These are phyloP conservation scores for Phytophthora citrophthora DNA, from an alignment of 352 stramenopile genomes.

Conservation along the genomic window DNA sequence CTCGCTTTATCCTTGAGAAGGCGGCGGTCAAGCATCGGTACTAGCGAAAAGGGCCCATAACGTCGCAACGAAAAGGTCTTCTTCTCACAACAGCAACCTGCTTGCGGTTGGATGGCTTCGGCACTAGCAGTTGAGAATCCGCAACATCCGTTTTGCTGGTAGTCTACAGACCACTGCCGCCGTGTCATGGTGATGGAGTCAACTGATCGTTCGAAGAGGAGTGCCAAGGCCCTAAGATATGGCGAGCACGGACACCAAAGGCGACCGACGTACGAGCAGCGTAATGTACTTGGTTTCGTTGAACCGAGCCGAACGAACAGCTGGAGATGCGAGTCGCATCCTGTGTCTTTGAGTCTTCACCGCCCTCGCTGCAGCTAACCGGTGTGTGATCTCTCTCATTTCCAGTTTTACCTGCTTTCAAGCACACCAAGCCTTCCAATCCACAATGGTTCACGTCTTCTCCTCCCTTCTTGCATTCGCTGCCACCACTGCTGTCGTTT, in stretches of 20 bases:
- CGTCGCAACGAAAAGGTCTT: neutral
- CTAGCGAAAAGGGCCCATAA: conserved; percentile 16
- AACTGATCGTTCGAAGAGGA: conserved; percentile 10
- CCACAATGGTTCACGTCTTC: conserved; percentile 30
- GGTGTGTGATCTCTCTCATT: conserved; percentile 9
- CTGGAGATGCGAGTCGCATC: conserved; percentile 18
- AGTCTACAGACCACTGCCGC: no score
- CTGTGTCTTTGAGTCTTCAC: conserved; percentile 1
- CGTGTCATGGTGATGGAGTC: neutral
- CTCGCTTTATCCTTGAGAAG: conserved; percentile 1
- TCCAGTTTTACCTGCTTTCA: conserved; percentile 17
- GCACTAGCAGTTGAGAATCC: conserved; percentile 6
- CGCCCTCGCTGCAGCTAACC: neutral
- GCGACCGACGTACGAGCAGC: neutral
- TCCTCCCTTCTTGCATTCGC: conserved; percentile 22
- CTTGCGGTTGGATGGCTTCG: conserved; percentile 5
- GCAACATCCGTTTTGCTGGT: neutral
- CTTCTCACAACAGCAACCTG: neutral
- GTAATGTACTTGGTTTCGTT: conserved; percentile 7
- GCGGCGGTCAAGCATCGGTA: conserved; percentile 1
- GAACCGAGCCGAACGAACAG: conserved; percentile 17
- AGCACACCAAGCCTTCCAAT: conserved; percentile 6
- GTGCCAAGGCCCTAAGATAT: conserved; percentile 12
- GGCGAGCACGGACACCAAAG: conserved; percentile 24
- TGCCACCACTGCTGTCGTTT: conserved; percentile 7